These are phyloP conservation scores for Colletotrichum lini DNA, from an alignment of 2,329 filamentous ascomycete species.

Conservation along the genomic window DNA sequence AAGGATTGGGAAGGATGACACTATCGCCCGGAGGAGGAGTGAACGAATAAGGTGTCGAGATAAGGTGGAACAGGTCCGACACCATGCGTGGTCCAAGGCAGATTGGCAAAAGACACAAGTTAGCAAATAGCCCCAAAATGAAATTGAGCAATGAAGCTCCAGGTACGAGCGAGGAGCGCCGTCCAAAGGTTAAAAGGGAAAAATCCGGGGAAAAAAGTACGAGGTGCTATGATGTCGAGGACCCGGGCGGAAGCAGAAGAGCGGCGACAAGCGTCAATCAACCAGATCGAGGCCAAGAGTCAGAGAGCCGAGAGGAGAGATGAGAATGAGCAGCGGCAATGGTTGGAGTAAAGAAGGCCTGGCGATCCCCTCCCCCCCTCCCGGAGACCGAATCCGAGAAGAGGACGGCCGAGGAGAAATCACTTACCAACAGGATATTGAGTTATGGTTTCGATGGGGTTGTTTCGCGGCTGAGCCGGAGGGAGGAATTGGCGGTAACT, in stretches of 20 bases:
- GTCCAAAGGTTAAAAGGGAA: slow-evolving; percentile 7
- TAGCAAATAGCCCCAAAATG: no score
- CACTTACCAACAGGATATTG: slow-evolving; percentile 12
- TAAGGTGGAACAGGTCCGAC: not conserved
- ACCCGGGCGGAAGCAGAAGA: not conserved
- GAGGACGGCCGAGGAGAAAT: not conserved
- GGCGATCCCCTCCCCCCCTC: not conserved
- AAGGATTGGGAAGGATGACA: not conserved
- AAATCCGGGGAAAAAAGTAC: not conserved
- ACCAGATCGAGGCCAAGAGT: not conserved
- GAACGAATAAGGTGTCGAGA: not conserved
- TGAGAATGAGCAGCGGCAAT: not conserved
- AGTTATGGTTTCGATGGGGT: slow-evolving; percentile 34
- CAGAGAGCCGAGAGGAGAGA: not conserved
- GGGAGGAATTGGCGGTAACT: not conserved
- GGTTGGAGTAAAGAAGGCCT: slow-evolving; percentile 2
- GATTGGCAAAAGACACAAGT: no score
- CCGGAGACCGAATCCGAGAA: not conserved
- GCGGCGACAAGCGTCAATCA: not conserved
- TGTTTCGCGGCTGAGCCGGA: slow-evolving; percentile 23
- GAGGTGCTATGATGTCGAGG: slow-evolving; percentile 5
- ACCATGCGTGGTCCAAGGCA: no score
- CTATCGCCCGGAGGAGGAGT: not conserved
- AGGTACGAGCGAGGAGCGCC: not conserved
- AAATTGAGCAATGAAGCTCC: no score